Evolutionary conservation across 768 basidiomycete species (phyloP), one percentile per base, ranked within the genome.

Genomic region (Coprinellus micaceus): DNA sequence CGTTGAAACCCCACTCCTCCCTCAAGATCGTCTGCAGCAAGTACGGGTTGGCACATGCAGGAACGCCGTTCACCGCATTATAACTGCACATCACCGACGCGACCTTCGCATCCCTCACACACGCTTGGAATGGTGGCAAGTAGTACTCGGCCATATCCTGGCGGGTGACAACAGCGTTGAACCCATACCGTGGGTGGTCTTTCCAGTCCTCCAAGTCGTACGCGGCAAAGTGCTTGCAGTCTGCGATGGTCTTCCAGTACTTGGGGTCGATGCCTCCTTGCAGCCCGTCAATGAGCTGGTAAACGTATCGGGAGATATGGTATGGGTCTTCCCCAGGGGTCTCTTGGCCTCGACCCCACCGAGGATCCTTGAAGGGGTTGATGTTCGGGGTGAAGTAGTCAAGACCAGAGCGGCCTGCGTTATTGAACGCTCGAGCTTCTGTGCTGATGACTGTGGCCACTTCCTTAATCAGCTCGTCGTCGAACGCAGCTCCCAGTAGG

Each of bases 31-130:
- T 70, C 62, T 83, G 80, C 29, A 85, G 69, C 26, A 85, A 70
- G 61, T 77, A 83, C 1, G 74, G 71, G 61, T 74, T 77, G 21
- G 80, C 82, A 61, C 83, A 85, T 0, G 79, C 72, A 3, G 83
- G 82, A 28, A 84, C 66, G 2, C 83, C 83, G 57, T 84, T 83
- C 19, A 85, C 80, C 10, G 82, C 77, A 58, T 84, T 85, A 63
- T 84, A 85, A 58, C 78, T 80, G 71, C 82, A 85, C 82, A 84
- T 84, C 33, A 83, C 71, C n/a, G 78, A 78, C 2, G 74, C 80
- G 33, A 81, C 82, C 61, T 81, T 80, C 10, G 82, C 82, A 59
- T 85, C 83, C 37, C 82, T 73, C n/a, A 82, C 82, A 61, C 82
- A 83, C 48, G 69, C 74, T 63, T 82, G 80, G 77, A 83, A 85